A percentile compares a stretch with the other conserved stretches of the same genome.
Conservation (phyloP, 257 asterid species). For the Hygrophila difformis region DNA sequence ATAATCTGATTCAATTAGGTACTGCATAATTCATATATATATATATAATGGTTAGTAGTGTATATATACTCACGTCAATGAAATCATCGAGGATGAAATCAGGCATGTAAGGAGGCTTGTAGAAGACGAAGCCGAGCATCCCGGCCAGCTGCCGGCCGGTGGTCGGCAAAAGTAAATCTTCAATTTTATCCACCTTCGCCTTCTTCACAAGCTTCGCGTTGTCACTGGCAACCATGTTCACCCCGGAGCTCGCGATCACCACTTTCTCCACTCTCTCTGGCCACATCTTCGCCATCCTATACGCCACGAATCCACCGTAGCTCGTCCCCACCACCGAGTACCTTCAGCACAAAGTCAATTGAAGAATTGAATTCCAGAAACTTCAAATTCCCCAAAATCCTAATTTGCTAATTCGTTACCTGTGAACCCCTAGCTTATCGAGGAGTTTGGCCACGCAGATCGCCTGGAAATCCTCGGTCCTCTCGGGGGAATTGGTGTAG, state of each 20-base stretch:
- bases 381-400: not conserved
- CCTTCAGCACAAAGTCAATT: constrained; percentile 3
- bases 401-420: constrained; percentile 5
- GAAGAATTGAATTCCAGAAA: no score
- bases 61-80: constrained; percentile 15
- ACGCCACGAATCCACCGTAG: constrained; percentile 85
- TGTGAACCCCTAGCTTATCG: constrained; percentile 34
- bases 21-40: no score
- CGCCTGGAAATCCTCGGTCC: constrained; percentile 80
- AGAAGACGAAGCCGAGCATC: constrained; percentile 25
- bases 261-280: constrained; percentile 78
- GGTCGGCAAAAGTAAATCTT: constrained; percentile 50
- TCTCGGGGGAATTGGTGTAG: constrained; percentile 28
- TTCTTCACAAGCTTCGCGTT: constrained; percentile 33
- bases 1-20: no score
- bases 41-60: not conserved
- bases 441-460: constrained; percentile 35
- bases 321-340: constrained; percentile 69
- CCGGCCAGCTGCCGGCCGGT: constrained; percentile 30
- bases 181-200: constrained; percentile 35
- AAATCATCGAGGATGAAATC: constrained; percentile 56
- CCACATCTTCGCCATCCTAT: constrained; percentile 55
- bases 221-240: constrained; percentile 46
- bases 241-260: constrained; percentile 76
- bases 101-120: constrained; percentile 34